Base-by-base conservation (phyloP, 306 rosid genomes). In the Vicia sativa region DNA sequence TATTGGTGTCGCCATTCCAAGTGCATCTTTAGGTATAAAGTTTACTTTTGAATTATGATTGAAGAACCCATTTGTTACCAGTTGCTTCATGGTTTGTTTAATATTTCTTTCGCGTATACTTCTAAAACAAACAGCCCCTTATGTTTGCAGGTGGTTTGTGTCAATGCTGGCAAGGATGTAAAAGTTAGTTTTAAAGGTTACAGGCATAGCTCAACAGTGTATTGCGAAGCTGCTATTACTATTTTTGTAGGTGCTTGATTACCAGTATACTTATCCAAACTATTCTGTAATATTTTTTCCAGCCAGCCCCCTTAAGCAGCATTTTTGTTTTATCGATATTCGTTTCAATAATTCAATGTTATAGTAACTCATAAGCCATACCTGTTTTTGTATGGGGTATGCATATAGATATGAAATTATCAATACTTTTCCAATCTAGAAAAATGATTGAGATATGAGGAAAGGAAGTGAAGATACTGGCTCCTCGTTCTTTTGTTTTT, bases 141-240 rank as follows among this genome's bases (percentile, higher is more conserved):
- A n/a, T n/a, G n/a, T n/a, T n/a, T n/a, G 60, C 52, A 55, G 72
- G 67, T 19, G 50, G 25, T 43, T 55, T 65, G 58, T 31, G 72
- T 65, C 21, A 21, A 7, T 43, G 66, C 58, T 29, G 39, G n/a
- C 59, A 19, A 34, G 60, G 29, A 65, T 56, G 49, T 13, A 9
- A 21, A 35, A 44, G 28, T 55, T 42, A 11, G 21, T 55, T 56
- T 9, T 52, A 7, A 55, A 65, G 59, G 11, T 43, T 43, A 55
- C 21, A 44, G 11, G 49, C 42, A 58, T 29, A 26, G 39, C 44
- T 50, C 54, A 25, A 50, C 26, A 15, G 58, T 31, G 21, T 46
- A 53, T 12, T 38, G 8, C 11, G 28, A 39, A 49, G 64, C 70
- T 3, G 44, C 70, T 25, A 50, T 25, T 43, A 54, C 59, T 53